Conservation (phyloP, 129 eudicot genomes). For the Ambrosia artemisiifolia region DNA sequence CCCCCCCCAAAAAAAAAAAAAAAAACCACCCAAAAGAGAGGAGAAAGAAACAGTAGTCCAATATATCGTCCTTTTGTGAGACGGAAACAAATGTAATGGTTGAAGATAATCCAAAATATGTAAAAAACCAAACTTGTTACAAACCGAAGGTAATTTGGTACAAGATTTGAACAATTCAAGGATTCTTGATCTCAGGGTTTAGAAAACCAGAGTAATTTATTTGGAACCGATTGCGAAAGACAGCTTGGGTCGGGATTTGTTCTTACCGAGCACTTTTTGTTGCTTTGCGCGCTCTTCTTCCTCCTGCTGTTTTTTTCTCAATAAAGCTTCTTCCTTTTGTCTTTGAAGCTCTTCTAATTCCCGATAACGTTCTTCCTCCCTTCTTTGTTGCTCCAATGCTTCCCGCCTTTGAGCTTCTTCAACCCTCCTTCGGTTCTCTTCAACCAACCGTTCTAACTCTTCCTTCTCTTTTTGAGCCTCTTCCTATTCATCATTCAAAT, state of each 20-base stretch:
- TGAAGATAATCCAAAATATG: background rate
- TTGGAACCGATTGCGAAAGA: constrained; percentile 72
- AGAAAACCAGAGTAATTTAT: constrained; percentile 21
- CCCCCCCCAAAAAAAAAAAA: too few species aligned
- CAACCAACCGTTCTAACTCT: constrained; percentile 70
- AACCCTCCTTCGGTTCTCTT: constrained; percentile 75
- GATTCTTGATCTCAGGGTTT: background rate
- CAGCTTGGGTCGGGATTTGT: constrained; percentile 73
- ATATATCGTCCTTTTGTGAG: background rate
- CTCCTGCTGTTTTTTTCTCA: constrained; percentile 79
- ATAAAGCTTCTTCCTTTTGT: constrained; percentile 79
- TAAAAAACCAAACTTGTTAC: background rate
- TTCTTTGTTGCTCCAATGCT: constrained; percentile 70
- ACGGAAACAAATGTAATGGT: background rate
- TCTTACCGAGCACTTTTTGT: constrained; percentile 73
- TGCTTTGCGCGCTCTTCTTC: constrained; percentile 90
- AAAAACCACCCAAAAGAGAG: too few species aligned
- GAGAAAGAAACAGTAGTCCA: background rate
- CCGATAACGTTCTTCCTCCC: constrained; percentile 83
- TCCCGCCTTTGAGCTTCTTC: constrained; percentile 89
- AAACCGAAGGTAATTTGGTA: constrained; percentile 12
- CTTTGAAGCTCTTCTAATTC: constrained; percentile 90
- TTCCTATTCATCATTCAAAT: constrained; percentile 37
- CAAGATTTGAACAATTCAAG: background rate
- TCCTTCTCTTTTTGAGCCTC: constrained; percentile 73